These are phyloP conservation scores for Oryza australiensis DNA, from an alignment of 176 grass and related monocot species.

Conservation along the genomic window DNA sequence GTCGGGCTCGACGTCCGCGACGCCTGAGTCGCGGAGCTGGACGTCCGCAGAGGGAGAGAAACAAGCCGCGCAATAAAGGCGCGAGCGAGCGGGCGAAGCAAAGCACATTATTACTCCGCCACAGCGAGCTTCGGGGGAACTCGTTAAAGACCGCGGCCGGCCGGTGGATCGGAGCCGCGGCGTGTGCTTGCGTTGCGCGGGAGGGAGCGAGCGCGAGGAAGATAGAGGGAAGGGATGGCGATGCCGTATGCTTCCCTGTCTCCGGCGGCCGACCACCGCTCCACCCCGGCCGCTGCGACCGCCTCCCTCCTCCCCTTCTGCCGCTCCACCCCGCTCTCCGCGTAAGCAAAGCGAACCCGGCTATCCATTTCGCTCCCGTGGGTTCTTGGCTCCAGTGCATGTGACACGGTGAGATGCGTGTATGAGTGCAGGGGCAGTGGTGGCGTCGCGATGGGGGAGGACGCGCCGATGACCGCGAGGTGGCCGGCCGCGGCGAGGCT, in stretches of 20 bases:
- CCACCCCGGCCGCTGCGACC: constrained; percentile 32
- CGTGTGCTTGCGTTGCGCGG: background rate
- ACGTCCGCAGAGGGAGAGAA: constrained; percentile 27
- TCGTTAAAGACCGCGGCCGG: constrained; percentile 36
- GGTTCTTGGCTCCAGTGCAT: background rate
- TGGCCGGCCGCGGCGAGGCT: constrained; percentile 23
- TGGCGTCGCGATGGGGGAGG: background rate
- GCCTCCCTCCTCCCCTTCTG: constrained; percentile 43
- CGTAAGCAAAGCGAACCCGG: background rate
- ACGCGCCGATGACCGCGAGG: constrained; percentile 16
- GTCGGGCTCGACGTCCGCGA: constrained; percentile 25
- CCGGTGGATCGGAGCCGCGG: constrained; percentile 16
- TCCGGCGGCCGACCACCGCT: constrained; percentile 41
- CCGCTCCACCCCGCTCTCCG: constrained; percentile 34
- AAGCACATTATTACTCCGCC: constrained; percentile 32
- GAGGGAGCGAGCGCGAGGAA: constrained; percentile 7
- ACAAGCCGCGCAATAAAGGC: constrained; percentile 53
- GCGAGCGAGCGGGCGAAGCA: constrained; percentile 24
- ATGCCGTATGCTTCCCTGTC: constrained; percentile 64
- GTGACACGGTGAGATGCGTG: background rate
- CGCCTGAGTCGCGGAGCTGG: no score
- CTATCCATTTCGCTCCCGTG: background rate
- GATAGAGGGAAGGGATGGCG: constrained; percentile 42
- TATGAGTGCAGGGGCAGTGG: constrained; percentile 21
- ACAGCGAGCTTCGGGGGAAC: background rate